A percentile compares a stretch with the other conserved stretches of the same genome.
Evolutionary conservation across 768 basidiomycete species (phyloP).

Genomic region (Lentinula aciculospora): DNA sequence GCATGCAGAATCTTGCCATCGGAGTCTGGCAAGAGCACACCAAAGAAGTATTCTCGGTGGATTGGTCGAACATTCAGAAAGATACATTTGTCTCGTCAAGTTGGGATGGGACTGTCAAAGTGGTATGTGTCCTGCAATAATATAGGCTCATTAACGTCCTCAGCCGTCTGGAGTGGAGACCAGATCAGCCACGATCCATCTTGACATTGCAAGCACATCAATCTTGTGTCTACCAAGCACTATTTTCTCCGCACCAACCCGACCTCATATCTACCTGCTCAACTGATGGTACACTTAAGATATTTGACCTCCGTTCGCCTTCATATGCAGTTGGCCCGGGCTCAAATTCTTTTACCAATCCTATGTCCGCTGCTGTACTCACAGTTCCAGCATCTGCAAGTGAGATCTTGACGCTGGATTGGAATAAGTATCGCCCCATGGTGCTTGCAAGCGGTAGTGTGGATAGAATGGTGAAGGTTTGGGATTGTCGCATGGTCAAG

Average conservation of each 20-base stretch:
- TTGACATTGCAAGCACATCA: conserved; percentile 79
- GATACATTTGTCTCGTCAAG: conserved; percentile 82
- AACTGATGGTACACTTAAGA: conserved; percentile 76
- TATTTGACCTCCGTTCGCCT: conserved; percentile 70
- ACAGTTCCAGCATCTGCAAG: conserved; percentile 74
- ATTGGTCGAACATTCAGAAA: conserved; percentile 94
- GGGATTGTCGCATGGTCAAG: conserved; percentile 87
- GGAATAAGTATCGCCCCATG: conserved; percentile 88
- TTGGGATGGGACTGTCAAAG: conserved; percentile 89
- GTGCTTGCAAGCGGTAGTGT: conserved; percentile 75
- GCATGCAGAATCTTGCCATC: conserved; percentile 76
- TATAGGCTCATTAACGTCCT: not conserved
- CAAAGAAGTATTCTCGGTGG: conserved; percentile 87
- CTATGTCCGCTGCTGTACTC: conserved; percentile 64
- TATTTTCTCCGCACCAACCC: conserved; percentile 91
- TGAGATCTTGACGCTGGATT: conserved; percentile 80
- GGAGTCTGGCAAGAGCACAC: conserved; percentile 93
- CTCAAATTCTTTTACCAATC: conserved; percentile 56
- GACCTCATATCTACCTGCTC: conserved; percentile 80
- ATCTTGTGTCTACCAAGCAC: conserved; percentile 82
- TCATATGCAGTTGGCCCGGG: conserved; percentile 29
- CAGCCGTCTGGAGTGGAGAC: conserved; percentile 64
- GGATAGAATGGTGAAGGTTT: conserved; percentile 70
- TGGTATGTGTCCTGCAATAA: conserved; percentile 46
- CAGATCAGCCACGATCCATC: conserved; percentile 74